Percentiles rank a stretch among this genome's conserved stretches.
These are phyloP conservation scores for Pelagophyceae sp. DNA, from an alignment of 352 stramenopile genomes.

Conservation along the genomic window DNA sequence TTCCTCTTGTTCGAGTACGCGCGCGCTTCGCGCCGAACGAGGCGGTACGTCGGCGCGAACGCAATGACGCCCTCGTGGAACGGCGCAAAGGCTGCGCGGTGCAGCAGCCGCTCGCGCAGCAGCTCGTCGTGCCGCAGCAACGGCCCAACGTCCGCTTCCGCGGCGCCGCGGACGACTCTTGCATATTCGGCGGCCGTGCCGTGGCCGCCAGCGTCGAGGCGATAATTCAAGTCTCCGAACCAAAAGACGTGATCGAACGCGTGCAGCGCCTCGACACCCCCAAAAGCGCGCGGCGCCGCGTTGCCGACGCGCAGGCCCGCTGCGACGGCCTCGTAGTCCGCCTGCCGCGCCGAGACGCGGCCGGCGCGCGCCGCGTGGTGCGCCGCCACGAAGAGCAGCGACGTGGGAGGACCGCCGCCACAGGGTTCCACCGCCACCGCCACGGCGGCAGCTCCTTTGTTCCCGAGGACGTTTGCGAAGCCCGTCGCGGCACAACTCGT, in stretches of 20 bases:
- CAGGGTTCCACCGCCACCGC: conserved; percentile 23
- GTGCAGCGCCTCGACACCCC: conserved; percentile 30
- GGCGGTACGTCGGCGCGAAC: conserved; percentile 39
- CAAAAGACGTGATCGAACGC: conserved; percentile 39
- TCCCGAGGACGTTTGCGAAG: conserved; percentile 36
- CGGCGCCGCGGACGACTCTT: conserved; percentile 19
- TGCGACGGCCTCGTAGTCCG: conserved; percentile 35
- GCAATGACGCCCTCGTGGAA: conserved; percentile 35
- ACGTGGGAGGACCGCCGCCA: neutral
- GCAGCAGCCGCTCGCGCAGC: conserved; percentile 22
- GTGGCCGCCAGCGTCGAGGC: conserved; percentile 33
- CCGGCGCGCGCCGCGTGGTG: conserved; percentile 35
- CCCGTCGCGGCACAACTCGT: conserved; percentile 32
- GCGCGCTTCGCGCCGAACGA: conserved; percentile 23
- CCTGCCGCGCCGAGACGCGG: conserved; percentile 23
- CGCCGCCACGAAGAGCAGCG: conserved; percentile 32
- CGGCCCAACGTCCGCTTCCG: conserved; percentile 2
- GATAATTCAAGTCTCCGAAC: conserved; percentile 39
- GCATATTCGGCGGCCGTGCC: conserved; percentile 31
- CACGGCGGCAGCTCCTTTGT: conserved; percentile 41
- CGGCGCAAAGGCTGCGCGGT: conserved; percentile 27
- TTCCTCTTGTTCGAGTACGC: conserved; percentile 40
- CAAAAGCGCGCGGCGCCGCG: neutral
- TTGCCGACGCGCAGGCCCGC: conserved; percentile 20
- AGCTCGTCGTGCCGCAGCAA: conserved; percentile 31